Evolutionary conservation across 208 protist species (phyloP), one percentile per base, ranked within the genome.

Genomic region (Wallacemonas sp.): DNA sequence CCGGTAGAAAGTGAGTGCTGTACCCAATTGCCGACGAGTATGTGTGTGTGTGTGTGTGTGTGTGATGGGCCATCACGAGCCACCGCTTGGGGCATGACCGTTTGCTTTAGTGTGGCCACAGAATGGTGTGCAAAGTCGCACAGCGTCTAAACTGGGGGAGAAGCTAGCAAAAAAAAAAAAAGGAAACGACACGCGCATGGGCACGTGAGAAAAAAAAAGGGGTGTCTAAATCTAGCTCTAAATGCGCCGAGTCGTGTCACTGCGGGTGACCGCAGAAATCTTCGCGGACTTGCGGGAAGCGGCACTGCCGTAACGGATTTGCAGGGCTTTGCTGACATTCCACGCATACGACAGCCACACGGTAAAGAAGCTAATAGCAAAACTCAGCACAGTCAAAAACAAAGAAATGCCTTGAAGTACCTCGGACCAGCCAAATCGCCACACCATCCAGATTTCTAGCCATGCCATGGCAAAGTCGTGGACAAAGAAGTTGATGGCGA

Each of bases 331-430:
- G 65, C 83, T 89, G 48, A 90, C 33, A 58, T 80, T 81, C 87
- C 90, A 93, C 22, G 77, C 81, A 72, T 95, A 95, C 12, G 58
- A 48, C 0, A 92, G 48, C 90, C 87, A 95, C 12, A 75, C 73
- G 2, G 70, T 81, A 34, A 86, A 64, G 62, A 95, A 91, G 27
- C 90, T 74, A 46, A 95, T 71, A 24, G 74, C 71, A 42, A 92
- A 92, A 62, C 73, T 81, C 1, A 91, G 34, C 27, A 81, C 66
- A 0, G 76, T 76, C 26, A 91, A 61, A 17, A 93, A 72, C 42
- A 95, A 55, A 0, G 85, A 91, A 36, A 93, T 77, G 45, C 78
- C 74, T 41, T 89, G 85, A 3, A 95, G 26, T 12, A 89, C 46
- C 41, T 85, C 65, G 2, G 44, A 73, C 69, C 73, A 87, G 33